phyloP scores from a whole-genome alignment of 371 early-diverging fungal species.

The Mortierella sp. region DNA sequence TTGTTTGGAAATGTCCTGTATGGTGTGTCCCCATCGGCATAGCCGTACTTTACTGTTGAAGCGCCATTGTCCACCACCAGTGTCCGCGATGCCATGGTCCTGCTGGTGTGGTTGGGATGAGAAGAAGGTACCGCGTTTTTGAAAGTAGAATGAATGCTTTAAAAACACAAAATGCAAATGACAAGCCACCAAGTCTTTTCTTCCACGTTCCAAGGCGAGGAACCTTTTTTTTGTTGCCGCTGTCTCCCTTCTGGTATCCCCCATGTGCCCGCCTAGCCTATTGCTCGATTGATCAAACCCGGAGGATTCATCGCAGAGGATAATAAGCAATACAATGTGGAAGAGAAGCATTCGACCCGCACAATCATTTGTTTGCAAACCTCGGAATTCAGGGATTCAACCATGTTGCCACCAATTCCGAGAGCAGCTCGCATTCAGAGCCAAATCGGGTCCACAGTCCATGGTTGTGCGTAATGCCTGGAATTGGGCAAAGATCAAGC shows the following conservation, averaged over 20 bases:
- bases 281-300: background rate
- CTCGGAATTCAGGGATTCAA: constrained; percentile 27
- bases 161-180: background rate
- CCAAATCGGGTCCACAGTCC: background rate
- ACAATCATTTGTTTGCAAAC: constrained; percentile 11
- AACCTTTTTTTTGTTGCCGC: background rate
- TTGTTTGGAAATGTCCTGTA: constrained; percentile 74
- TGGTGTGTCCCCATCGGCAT: constrained; percentile 47
- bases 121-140: background rate
- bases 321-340: constrained; percentile 31
- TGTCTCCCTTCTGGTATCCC: background rate
- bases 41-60: constrained; percentile 77
- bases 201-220: background rate
- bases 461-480: constrained; percentile 34
- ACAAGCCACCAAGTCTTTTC: constrained; percentile 10
- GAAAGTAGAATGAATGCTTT: background rate
- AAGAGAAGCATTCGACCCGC: constrained; percentile 41
- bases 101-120: background rate
- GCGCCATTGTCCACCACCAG: constrained; percentile 87
- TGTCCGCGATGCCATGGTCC: constrained; percentile 41
- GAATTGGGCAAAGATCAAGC: constrained; percentile 56
- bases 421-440: constrained; percentile 7
- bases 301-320: background rate
- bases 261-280: background rate
- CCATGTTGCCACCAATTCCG: constrained; percentile 33